Evolutionary conservation across 2,329 filamentous ascomycete species (phyloP).

Genomic region (Trichoderma asperellum): DNA sequence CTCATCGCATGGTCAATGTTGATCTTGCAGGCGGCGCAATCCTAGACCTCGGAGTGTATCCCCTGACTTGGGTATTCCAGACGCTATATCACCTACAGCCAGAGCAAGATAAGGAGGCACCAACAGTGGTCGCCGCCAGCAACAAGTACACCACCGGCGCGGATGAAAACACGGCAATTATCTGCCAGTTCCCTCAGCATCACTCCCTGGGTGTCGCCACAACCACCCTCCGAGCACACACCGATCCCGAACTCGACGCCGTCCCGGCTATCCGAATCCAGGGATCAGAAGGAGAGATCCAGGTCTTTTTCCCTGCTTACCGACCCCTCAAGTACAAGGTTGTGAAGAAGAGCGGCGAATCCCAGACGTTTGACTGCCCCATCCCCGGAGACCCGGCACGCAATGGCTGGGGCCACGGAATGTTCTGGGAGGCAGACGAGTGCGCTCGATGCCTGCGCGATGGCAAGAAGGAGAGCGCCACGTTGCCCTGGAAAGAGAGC

Average conservation of each 20-base stretch:
- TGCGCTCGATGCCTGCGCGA: slow-evolving; percentile 75
- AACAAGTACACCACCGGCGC: slow-evolving; percentile 74
- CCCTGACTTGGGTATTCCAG: slow-evolving; percentile 89
- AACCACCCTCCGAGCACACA: slow-evolving; percentile 64
- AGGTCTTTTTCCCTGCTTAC: slow-evolving; percentile 74
- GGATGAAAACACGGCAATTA: slow-evolving; percentile 78
- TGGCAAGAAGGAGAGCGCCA: slow-evolving; percentile 74
- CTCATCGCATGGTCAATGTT: slow-evolving; percentile 78
- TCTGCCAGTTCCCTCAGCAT: slow-evolving; percentile 73
- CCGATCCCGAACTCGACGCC: slow-evolving; percentile 62
- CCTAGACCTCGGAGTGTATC: slow-evolving; percentile 86
- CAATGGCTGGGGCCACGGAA: slow-evolving; percentile 68
- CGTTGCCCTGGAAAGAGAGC: slow-evolving; percentile 74
- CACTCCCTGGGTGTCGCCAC: slow-evolving; percentile 73
- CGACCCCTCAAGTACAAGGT: slow-evolving; percentile 68
- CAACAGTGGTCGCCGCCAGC: slow-evolving; percentile 69
- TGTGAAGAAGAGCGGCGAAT: slow-evolving; percentile 56
- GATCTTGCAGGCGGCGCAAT: slow-evolving; percentile 82
- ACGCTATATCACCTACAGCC: slow-evolving; percentile 81
- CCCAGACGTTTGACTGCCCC: slow-evolving; percentile 57
- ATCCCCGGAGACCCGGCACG: slow-evolving; percentile 56
- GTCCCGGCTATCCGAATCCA: slow-evolving; percentile 74
- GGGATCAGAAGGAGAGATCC: slow-evolving; percentile 79
- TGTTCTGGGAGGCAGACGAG: slow-evolving; percentile 90
- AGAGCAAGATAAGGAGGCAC: slow-evolving; percentile 67